Evolutionary conservation across 257 asterid species (phyloP), one percentile per base, ranked within the genome.

Genomic region (Fraxinus pennsylvanica): DNA sequence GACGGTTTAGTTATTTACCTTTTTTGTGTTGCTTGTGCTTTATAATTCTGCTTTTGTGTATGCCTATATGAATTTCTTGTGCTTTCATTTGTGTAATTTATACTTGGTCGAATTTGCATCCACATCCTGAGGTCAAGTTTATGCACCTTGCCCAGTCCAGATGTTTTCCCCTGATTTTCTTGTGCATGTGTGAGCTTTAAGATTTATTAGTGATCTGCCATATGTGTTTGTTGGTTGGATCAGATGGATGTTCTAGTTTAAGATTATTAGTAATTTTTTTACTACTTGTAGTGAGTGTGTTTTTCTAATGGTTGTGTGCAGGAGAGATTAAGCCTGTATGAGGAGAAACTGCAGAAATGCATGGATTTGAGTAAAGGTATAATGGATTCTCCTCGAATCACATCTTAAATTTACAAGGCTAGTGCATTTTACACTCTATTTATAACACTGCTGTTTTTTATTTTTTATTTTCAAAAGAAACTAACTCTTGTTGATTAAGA

Each of bases 301-400:
- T 38, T 39, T 69, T 59, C 43, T 71, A 45, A 65, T 75, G 30
- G 73, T 70, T 59, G 38, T 86, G 39, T 82, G 75, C 81, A 93
- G 99, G 99, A 96, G 84, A 88, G 99, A 72, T 81, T 93, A 87
- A 87, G 82, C 81, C 76, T 96, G 89, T 93, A 89, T 79, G 84
- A 93, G 83, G 97, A 93, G 83, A 96, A 93, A 86, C 76, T 96
- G 85, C 88, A 93, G 84, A 86, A 87, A 9, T 86, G 84, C 88
- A 76, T 84, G 75, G 92, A 92, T 76, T 81, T 85, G 82, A 90
- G 85, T 85, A 90, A 84, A 92, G 99, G 98, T 95, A 90, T 72
- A 47, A 50, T 5, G 82, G n/a, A 22, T 39, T 61, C 63, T 25
- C 50, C 78, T 67, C 70, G 59, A 70, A 75, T 72, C 73, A 21